phyloP scores from a whole-genome alignment of 225 moss, liverwort and hornwort genomes.

The Straminergon stramineum region DNA sequence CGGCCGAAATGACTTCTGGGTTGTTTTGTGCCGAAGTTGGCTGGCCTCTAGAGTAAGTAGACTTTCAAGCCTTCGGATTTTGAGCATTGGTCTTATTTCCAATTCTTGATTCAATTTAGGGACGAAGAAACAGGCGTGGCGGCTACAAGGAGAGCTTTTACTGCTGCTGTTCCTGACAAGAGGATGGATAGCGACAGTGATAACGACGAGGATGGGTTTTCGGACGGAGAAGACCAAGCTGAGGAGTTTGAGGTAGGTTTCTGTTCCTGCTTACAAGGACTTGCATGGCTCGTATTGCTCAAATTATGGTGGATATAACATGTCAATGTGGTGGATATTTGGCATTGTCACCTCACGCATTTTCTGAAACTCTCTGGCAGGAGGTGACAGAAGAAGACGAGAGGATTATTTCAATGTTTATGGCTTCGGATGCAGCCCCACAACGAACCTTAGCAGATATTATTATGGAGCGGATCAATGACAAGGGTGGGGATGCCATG shows the following conservation, averaged over 20 bases:
- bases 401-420: constrained; percentile 70
- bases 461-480: constrained; percentile 90
- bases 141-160: constrained; percentile 70
- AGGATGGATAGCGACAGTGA: constrained; percentile 57
- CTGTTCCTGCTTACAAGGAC: neutral
- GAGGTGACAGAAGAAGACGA: constrained; percentile 92
- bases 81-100: neutral
- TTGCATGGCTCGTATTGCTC: neutral
- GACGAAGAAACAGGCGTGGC: constrained; percentile 91
- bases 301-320: neutral
- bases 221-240: constrained; percentile 50
- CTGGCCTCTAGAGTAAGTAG: neutral
- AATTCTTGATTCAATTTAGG: constrained; percentile 9
- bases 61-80: neutral
- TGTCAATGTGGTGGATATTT: neutral
- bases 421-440: constrained; percentile 70
- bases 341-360: neutral
- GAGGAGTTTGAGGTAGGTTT: constrained; percentile 58
- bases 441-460: constrained; percentile 78
- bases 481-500: constrained; percentile 48
- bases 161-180: constrained; percentile 25
- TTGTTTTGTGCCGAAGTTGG: neutral
- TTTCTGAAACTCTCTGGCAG: constrained; percentile 20
- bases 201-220: constrained; percentile 62
- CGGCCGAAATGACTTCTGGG: neutral